A percentile compares a stretch with the other conserved stretches of the same genome.
phyloP scores from a whole-genome alignment of 305 asterid genomes.

The Ilex paraguariensis region DNA sequence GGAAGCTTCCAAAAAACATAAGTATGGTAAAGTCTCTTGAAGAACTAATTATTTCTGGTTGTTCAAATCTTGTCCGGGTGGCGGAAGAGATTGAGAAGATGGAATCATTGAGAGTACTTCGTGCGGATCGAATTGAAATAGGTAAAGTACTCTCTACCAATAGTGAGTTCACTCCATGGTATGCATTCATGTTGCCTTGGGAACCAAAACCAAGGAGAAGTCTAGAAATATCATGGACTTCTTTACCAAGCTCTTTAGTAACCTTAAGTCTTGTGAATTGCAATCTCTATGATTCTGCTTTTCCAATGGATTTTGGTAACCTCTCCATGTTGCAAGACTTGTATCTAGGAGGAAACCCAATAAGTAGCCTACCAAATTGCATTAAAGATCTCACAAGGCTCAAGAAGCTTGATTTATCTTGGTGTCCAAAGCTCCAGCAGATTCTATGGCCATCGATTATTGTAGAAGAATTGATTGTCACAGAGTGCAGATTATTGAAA shows the following conservation, averaged over 20 bases:
- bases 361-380: too few species aligned
- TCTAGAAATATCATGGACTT: too few species aligned
- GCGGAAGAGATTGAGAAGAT: not conserved
- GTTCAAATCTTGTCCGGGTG: not conserved
- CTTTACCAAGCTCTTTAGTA: not conserved
- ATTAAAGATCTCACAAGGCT: too few species aligned
- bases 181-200: not conserved
- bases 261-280: slow-evolving; percentile 8
- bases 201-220: not conserved
- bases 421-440: not conserved
- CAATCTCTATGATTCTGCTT: not conserved
- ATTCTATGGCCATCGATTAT: not conserved
- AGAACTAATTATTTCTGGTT: not conserved
- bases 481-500: not conserved
- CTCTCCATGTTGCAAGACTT: not conserved
- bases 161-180: not conserved
- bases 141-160: not conserved
- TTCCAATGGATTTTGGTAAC: slow-evolving; percentile 6
- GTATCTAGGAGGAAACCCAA: too few species aligned
- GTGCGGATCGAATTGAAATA: not conserved
- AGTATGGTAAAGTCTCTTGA: not conserved
- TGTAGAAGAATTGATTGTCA: not conserved
- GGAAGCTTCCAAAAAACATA: not conserved
- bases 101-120: not conserved
- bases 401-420: not conserved